Evolutionary conservation across 1,139 yeast genomes (phyloP).

Genomic region (Barnettozyma hawaiiensis): DNA sequence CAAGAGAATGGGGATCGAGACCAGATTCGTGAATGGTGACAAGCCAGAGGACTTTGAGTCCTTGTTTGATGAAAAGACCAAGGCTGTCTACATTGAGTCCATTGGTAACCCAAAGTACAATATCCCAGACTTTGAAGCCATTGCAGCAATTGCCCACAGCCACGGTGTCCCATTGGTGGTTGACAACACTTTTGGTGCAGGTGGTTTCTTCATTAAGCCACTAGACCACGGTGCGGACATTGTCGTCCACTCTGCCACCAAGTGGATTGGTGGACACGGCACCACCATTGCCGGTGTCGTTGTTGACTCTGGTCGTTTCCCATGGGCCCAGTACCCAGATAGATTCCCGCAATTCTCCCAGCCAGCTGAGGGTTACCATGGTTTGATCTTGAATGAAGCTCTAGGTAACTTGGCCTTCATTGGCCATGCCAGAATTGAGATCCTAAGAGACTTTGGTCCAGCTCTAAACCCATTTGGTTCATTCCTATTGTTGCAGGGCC

Average conservation of each 20-base stretch:
- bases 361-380: slow-evolving; percentile 94
- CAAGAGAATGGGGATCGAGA: slow-evolving; percentile 80
- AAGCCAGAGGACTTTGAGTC: slow-evolving; percentile 63
- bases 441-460: slow-evolving; percentile 91
- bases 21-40: slow-evolving; percentile 79
- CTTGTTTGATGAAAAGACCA: slow-evolving; percentile 76
- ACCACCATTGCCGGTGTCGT: slow-evolving; percentile 91
- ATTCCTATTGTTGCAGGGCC: slow-evolving; percentile 81
- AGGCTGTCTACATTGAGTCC: slow-evolving; percentile 84
- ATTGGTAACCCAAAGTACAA: slow-evolving; percentile 94
- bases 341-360: slow-evolving; percentile 86
- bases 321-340: slow-evolving; percentile 80
- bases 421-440: slow-evolving; percentile 76
- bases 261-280: slow-evolving; percentile 99
- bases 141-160: slow-evolving; percentile 74
- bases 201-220: slow-evolving; percentile 85
- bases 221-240: slow-evolving; percentile 87
- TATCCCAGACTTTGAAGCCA: slow-evolving; percentile 82
- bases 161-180: slow-evolving; percentile 89
- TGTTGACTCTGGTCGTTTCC: slow-evolving; percentile 87
- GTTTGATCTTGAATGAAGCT: slow-evolving; percentile 73
- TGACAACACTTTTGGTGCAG: slow-evolving; percentile 97
- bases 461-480: slow-evolving; percentile 83
- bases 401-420: slow-evolving; percentile 77
- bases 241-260: slow-evolving; percentile 85